Evolutionary conservation across 1,139 yeast genomes (phyloP), one percentile per base, ranked within the genome.

Genomic region (Blastobotrys persicus): DNA sequence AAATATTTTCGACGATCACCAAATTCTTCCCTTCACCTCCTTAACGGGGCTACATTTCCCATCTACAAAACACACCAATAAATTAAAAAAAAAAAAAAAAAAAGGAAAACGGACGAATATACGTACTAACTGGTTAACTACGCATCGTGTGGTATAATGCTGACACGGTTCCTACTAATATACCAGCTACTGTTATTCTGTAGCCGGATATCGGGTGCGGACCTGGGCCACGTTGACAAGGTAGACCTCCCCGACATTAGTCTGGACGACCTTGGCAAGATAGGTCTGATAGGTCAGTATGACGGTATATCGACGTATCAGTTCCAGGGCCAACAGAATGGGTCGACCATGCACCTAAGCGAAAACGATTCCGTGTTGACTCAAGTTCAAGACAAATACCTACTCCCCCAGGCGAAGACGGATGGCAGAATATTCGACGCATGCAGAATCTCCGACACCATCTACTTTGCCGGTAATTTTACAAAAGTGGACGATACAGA

Each of bases 281-380:
- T 88, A 45, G 83, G 85, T 4, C 59, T 87, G 14, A 74, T 85
- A 46, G 96, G 96, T 7, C 69, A 75, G 38, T 85, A 80, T 58
- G 77, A 79, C 52, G 81, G 84, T 13, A 63, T 85, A 26, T 78
- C 92, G 1, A 71, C 74, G 47, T 83, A 83, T 66, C 61, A 72
- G 33, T 81, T 76, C 57, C 61, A 66, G 28, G 87, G 87, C 48
- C 83, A 77, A 51, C 66, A 64, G 61, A 17, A 59, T 51, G 45
- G 52, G 19, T 38, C 55, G n/a, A 45, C 56, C 12, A 12, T 32
- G 46, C 16, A 33, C 12, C 26, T 32, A n/a, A 6, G 49, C 18
- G 14, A 38, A 18, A 31, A 20, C 20, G 55, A 43, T 35, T 54
- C 46, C 20, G 62, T 67, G 2, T 48, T 57, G 12, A 58, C 59